Conservation (phyloP, 2,329 filamentous ascomycete species). For the Alternaria tenuissima region DNA sequence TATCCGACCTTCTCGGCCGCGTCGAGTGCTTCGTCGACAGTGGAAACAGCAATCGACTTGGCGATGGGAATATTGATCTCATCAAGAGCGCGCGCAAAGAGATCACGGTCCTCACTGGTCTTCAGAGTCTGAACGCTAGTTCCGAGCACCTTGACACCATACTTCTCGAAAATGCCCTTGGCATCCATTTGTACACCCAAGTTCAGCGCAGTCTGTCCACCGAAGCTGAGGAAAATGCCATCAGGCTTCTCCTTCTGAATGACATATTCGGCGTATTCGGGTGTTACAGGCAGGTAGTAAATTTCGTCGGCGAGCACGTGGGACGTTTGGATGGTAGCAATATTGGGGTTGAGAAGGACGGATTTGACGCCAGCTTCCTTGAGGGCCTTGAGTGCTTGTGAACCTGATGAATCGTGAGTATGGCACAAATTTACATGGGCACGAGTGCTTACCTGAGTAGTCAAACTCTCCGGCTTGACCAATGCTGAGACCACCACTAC, state of each 20-base stretch:
- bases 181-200: slow-evolving; percentile 97
- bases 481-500: slow-evolving; percentile 93
- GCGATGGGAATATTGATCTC: slow-evolving; percentile 98
- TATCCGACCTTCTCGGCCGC: slow-evolving; percentile 90
- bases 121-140: slow-evolving; percentile 94
- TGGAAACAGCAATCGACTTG: slow-evolving; percentile 90
- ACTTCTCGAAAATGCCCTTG: slow-evolving; percentile 93
- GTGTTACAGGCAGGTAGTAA: slow-evolving; percentile 97
- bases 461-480: slow-evolving; percentile 98
- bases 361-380: slow-evolving; percentile 94
- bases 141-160: slow-evolving; percentile 93
- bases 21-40: slow-evolving; percentile 88
- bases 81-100: slow-evolving; percentile 93
- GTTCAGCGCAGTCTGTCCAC: slow-evolving; percentile 96
- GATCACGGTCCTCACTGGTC: slow-evolving; percentile 92
- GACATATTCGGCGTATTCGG: slow-evolving; percentile 96
- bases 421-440: not conserved
- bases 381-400: slow-evolving; percentile 94
- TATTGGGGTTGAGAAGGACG: slow-evolving; percentile 96
- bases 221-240: slow-evolving; percentile 96
- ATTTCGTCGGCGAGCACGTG: slow-evolving; percentile 96
- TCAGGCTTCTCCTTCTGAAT: slow-evolving; percentile 96
- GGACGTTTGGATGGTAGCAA: slow-evolving; percentile 97
- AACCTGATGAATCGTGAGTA: slow-evolving; percentile 65
- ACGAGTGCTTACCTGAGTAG: slow-evolving; percentile 77